Percentiles rank a stretch among this genome's conserved stretches.
These are phyloP conservation scores for Aspergillus uvarum DNA, from an alignment of 2,329 filamentous ascomycete genomes.

Conservation along the genomic window DNA sequence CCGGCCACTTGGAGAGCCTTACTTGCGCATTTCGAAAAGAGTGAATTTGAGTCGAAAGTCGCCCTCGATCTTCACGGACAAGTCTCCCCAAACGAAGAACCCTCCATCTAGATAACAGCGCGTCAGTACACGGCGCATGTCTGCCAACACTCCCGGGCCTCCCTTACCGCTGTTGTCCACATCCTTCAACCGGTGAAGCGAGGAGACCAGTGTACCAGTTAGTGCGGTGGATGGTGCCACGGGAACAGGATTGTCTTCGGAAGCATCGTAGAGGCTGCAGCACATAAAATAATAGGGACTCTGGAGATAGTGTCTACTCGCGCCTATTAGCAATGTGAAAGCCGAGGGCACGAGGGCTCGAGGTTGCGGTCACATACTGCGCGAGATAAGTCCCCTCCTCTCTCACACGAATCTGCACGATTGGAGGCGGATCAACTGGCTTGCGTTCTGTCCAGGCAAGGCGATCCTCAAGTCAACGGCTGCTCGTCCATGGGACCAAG, in stretches of 20 bases:
- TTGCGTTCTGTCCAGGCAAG: constrained; percentile 63
- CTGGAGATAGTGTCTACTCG: constrained; percentile 58
- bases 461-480: constrained; percentile 14
- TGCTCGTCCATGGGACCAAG: constrained; percentile 5
- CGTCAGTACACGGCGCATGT: constrained; percentile 8
- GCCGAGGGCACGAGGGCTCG: neutral
- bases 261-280: constrained; percentile 55
- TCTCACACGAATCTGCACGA: constrained; percentile 67
- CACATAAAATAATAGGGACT: constrained; percentile 66
- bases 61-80: constrained; percentile 75
- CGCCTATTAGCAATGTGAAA: constrained; percentile 18
- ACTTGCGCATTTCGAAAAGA: constrained; percentile 70
- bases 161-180: constrained; percentile 61
- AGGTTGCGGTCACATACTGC: constrained; percentile 53
- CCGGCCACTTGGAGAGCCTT: constrained; percentile 9
- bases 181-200: constrained; percentile 78
- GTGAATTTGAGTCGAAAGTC: constrained; percentile 72
- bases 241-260: constrained; percentile 47
- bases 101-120: constrained; percentile 60
- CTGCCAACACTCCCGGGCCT: neutral
- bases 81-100: constrained; percentile 88
- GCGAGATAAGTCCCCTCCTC: constrained; percentile 50
- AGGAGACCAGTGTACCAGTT: constrained; percentile 74
- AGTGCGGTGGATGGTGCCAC: constrained; percentile 55
- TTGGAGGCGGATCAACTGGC: constrained; percentile 80